Evolutionary conservation across 257 asterid genomes (phyloP).

Genomic region (Jasminum sambac): DNA sequence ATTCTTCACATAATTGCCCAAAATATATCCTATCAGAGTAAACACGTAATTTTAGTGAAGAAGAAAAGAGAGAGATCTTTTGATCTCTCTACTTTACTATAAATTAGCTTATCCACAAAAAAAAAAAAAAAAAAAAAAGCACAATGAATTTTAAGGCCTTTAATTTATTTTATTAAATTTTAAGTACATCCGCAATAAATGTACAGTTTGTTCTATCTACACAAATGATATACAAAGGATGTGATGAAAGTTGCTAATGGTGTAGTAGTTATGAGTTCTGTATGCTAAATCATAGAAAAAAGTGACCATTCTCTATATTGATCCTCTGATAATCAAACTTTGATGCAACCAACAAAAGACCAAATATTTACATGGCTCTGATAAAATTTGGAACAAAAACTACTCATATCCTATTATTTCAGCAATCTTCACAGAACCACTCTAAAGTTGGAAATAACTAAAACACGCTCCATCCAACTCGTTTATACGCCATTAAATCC

Average conservation of each 20-base stretch:
- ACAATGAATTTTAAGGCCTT: not conserved
- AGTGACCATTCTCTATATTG: not conserved
- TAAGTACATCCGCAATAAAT: not conserved
- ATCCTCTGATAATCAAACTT: not conserved
- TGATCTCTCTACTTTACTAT: not conserved
- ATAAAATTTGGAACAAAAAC: not conserved
- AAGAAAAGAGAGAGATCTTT: too few relatives aligned
- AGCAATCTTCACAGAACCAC: not conserved
- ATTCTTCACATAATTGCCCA: conserved; percentile 43
- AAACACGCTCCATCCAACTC: not conserved
- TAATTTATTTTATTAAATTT: not conserved
- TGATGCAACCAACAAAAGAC: not conserved
- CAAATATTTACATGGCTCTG: not conserved
- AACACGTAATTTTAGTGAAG: conserved; percentile 4
- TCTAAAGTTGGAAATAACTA: not conserved
- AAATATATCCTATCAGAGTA: conserved; percentile 47
- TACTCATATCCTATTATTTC: not conserved
- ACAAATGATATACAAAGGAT: not conserved
- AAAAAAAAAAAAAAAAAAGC: not conserved
- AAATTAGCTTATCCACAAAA: not conserved
- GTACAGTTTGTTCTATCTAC: not conserved
- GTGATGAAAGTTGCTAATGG: not conserved
- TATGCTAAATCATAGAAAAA: not conserved
- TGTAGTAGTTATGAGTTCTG: not conserved
- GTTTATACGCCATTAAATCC: not conserved